A percentile compares a stretch with the other conserved stretches of the same genome.
phyloP scores from a whole-genome alignment of 345 rosid species.

The Euphorbia tirucalli region DNA sequence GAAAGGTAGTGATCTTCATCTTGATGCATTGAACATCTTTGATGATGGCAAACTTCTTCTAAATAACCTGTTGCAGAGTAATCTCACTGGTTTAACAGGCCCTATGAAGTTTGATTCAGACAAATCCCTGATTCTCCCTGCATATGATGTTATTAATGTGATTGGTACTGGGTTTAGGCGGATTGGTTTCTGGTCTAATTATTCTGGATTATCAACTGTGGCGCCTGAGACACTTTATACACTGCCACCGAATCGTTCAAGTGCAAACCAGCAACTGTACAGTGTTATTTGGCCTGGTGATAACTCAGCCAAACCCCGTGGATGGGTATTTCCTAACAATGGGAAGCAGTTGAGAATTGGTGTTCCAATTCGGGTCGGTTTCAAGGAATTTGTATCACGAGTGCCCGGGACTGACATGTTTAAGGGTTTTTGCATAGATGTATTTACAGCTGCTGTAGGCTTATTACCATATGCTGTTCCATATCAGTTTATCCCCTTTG shows the following conservation, averaged over 20 bases:
- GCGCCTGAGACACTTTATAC: constrained; percentile 61
- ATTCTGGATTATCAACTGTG: constrained; percentile 70
- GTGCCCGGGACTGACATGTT: constrained; percentile 57
- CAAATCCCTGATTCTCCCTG: constrained; percentile 56
- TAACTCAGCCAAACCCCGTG: constrained; percentile 65
- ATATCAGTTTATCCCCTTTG: constrained; percentile 61
- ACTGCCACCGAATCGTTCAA: constrained; percentile 61
- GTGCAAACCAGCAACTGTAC: constrained; percentile 48
- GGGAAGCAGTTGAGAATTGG: constrained; percentile 82
- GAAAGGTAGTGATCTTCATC: constrained; percentile 53
- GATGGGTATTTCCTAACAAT: constrained; percentile 92
- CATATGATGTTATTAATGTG: constrained; percentile 82
- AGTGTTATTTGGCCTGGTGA: constrained; percentile 95
- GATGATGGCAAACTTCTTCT: constrained; percentile 56
- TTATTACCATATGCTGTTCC: constrained; percentile 88
- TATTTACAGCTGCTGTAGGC: constrained; percentile 72
- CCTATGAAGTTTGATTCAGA: constrained; percentile 54
- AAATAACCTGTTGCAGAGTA: constrained; percentile 52
- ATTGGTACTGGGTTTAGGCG: constrained; percentile 74
- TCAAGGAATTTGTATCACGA: constrained; percentile 70
- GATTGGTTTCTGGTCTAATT: constrained; percentile 91
- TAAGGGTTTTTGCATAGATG: constrained; percentile 92
- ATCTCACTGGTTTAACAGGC: constrained; percentile 80
- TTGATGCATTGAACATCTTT: constrained; percentile 69
- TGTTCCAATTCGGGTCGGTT: constrained; percentile 75